Conservation (phyloP, 2,329 filamentous ascomycete species). For the Aureobasidium sp. region DNA sequence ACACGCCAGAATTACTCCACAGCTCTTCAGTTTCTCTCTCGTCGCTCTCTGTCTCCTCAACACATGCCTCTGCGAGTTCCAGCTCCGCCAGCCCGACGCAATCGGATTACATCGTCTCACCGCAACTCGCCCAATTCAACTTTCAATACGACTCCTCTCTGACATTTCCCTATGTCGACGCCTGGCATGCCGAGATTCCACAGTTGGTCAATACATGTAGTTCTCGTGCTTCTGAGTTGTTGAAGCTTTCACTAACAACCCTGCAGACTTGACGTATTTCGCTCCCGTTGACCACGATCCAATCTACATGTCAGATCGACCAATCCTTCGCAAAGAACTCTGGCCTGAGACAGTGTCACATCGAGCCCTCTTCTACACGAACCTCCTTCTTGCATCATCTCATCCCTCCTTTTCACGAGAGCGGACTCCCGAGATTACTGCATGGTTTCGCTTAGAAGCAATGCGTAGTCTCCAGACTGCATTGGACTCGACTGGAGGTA, state of each 20-base stretch:
- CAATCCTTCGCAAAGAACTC: constrained; percentile 18
- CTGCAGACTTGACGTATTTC: background rate
- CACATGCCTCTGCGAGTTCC: background rate
- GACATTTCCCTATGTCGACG: background rate
- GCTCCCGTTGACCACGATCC: background rate
- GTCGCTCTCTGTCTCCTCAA: background rate
- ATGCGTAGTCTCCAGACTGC: constrained; percentile 18
- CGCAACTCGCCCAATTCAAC: background rate
- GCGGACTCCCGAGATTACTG: background rate
- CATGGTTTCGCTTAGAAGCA: constrained; percentile 15
- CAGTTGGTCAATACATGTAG: constrained; percentile 1
- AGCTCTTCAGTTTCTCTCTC: background rate
- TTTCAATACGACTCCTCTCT: background rate
- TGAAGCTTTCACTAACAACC: background rate
- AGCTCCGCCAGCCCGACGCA: background rate
- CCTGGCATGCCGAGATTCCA: background rate
- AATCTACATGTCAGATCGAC: constrained; percentile 15
- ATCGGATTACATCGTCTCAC: background rate
- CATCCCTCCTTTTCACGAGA: constrained; percentile 19
- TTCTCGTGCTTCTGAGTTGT: background rate
- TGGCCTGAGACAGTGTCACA: constrained; percentile 20
- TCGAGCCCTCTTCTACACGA: constrained; percentile 19
- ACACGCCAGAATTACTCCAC: background rate
- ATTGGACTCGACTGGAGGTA: constrained; percentile 11
- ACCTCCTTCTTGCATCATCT: constrained; percentile 19